Percentiles rank a stretch among this genome's conserved stretches.
Evolutionary conservation across 2,329 filamentous ascomycete species (phyloP).

Genomic region (Colletotrichum gigasporum): DNA sequence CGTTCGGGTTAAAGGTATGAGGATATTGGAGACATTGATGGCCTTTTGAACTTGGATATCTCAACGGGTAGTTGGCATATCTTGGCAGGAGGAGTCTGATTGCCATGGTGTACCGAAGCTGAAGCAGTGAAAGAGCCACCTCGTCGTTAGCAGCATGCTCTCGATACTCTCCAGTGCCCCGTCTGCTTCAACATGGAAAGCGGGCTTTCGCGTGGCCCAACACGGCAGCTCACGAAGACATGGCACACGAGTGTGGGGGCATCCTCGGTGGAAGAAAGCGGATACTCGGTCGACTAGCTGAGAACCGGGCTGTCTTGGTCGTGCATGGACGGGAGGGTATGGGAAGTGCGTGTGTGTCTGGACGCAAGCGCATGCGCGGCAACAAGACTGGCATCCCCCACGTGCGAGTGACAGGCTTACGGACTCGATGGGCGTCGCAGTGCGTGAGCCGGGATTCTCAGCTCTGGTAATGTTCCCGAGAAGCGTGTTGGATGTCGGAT

Average conservation of each 20-base stretch:
- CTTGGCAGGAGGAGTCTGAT: neutral
- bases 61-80: neutral
- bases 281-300: neutral
- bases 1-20: neutral
- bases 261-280: conserved; percentile 5
- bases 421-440: neutral
- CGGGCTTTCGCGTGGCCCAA: neutral
- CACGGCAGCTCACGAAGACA: neutral
- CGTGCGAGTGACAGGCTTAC: neutral
- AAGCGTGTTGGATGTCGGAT: neutral
- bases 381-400: neutral
- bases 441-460: neutral
- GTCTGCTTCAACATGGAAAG: neutral
- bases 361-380: neutral
- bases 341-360: neutral
- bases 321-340: neutral
- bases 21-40: neutral
- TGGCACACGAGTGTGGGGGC: neutral
- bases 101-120: too few species aligned
- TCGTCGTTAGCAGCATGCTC: neutral
- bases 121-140: neutral
- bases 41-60: neutral
- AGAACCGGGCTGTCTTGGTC: neutral
- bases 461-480: neutral
- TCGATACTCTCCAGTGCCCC: neutral